phyloP scores from a whole-genome alignment of 257 asterid species.

The Cynanchum wilfordii region DNA sequence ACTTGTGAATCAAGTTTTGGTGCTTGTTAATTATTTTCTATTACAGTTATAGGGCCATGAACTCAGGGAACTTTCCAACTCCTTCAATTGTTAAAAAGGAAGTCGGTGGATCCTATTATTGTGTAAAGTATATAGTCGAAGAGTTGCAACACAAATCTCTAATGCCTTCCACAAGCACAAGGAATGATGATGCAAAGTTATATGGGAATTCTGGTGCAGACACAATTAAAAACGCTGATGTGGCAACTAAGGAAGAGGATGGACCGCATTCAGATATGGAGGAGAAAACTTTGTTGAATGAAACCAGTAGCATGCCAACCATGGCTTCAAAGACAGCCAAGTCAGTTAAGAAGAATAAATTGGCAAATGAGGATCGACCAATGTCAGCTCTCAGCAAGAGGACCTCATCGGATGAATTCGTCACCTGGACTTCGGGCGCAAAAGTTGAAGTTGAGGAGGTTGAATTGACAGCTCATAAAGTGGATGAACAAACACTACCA shows the following conservation, averaged over 20 bases:
- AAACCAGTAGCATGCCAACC: neutral
- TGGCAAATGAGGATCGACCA: neutral
- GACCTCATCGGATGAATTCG: neutral
- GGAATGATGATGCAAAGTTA: constrained; percentile 4
- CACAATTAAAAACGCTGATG: neutral
- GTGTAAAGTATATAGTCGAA: constrained; percentile 42
- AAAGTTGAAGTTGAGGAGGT: neutral
- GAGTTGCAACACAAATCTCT: constrained; percentile 47
- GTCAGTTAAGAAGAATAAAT: neutral
- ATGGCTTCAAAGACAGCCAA: neutral
- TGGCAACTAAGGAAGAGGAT: constrained; percentile 5
- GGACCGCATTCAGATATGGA: neutral
- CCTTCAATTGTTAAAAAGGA: constrained; percentile 25
- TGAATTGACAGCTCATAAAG: neutral
- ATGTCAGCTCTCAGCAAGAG: neutral
- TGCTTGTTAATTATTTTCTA: constrained; percentile 3
- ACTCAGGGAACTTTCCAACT: constrained; percentile 80
- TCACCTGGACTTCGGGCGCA: neutral
- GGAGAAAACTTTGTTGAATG: neutral
- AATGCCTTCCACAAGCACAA: constrained; percentile 20
- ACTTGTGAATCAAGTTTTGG: neutral
- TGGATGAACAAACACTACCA: constrained; percentile 1
- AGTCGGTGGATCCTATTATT: constrained; percentile 65
- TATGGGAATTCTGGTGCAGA: neutral
- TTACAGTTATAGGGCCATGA: constrained; percentile 63